A percentile compares a stretch with the other conserved stretches of the same genome.
Evolutionary conservation across 305 asterid genomes (phyloP).

Genomic region (Fraxinus platypoda): DNA sequence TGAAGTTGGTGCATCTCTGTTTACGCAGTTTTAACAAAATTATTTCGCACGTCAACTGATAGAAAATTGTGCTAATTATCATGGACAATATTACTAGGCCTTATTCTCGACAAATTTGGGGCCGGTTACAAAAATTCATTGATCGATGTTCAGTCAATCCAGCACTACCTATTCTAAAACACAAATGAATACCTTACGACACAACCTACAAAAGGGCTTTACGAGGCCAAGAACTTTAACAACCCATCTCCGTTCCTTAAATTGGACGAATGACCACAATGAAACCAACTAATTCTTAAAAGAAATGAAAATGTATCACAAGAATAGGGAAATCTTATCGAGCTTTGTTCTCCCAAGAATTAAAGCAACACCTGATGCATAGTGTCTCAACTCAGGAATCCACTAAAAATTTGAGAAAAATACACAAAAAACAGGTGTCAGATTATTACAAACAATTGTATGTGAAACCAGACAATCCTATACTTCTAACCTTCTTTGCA

Average conservation of each 20-base stretch:
- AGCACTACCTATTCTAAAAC: not conserved
- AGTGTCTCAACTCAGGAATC: constrained; percentile 65
- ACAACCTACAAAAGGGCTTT: not conserved
- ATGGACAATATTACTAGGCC: not conserved
- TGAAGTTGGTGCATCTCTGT: not conserved
- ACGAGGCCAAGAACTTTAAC: not conserved
- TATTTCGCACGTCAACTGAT: not conserved
- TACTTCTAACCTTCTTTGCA: constrained; percentile 47
- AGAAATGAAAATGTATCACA: not conserved
- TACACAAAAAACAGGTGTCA: not conserved
- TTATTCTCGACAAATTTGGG: not conserved
- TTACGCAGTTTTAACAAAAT: no score
- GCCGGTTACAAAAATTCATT: not conserved
- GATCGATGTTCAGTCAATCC: not conserved
- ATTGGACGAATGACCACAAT: not conserved
- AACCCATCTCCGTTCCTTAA: not conserved
- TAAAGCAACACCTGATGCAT: constrained; percentile 61
- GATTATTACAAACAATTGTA: not conserved
- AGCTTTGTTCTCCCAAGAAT: constrained; percentile 67
- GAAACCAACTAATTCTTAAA: not conserved
- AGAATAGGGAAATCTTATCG: constrained; percentile 29
- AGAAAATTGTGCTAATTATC: not conserved
- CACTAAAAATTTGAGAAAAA: constrained; percentile 32
- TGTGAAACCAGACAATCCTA: no score
- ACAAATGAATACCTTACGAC: not conserved